A percentile compares a stretch with the other conserved stretches of the same genome.
Evolutionary conservation across 768 basidiomycete species (phyloP).

Genomic region (Solioccasus polychromus): DNA sequence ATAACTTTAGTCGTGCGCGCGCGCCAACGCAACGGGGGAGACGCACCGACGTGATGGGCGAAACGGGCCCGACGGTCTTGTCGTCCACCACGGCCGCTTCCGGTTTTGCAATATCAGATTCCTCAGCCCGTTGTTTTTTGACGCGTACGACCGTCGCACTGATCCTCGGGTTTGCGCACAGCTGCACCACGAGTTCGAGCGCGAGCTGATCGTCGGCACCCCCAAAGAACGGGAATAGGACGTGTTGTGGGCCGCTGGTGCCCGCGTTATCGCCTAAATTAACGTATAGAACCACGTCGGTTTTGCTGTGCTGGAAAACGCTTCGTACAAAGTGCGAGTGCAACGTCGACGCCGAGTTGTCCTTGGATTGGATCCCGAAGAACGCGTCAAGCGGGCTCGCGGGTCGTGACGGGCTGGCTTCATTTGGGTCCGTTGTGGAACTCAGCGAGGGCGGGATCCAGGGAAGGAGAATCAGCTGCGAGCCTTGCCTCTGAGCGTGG

Average conservation of each 20-base stretch:
- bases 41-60: constrained; percentile 9
- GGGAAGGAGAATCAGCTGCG: constrained; percentile 80
- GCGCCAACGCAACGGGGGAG: neutral
- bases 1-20: no score
- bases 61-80: constrained; percentile 33
- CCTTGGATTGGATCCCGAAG: constrained; percentile 53
- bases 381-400: constrained; percentile 76
- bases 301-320: constrained; percentile 68
- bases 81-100: constrained; percentile 55
- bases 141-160: constrained; percentile 75
- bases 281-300: constrained; percentile 83
- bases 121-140: constrained; percentile 33
- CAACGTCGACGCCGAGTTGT: constrained; percentile 51
- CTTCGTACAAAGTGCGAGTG: constrained; percentile 85
- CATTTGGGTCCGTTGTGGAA: constrained; percentile 29
- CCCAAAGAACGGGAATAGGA: constrained; percentile 91
- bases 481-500: constrained; percentile 52
- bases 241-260: constrained; percentile 43
- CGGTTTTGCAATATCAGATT: constrained; percentile 53
- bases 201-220: constrained; percentile 92
- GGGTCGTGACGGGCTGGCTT: constrained; percentile 14
- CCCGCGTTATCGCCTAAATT: constrained; percentile 52
- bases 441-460: constrained; percentile 59
- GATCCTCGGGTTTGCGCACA: constrained; percentile 60
- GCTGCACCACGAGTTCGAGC: constrained; percentile 75